phyloP scores from a whole-genome alignment of 2,329 filamentous ascomycete species.

The Clarireedia homoeocarpa region DNA sequence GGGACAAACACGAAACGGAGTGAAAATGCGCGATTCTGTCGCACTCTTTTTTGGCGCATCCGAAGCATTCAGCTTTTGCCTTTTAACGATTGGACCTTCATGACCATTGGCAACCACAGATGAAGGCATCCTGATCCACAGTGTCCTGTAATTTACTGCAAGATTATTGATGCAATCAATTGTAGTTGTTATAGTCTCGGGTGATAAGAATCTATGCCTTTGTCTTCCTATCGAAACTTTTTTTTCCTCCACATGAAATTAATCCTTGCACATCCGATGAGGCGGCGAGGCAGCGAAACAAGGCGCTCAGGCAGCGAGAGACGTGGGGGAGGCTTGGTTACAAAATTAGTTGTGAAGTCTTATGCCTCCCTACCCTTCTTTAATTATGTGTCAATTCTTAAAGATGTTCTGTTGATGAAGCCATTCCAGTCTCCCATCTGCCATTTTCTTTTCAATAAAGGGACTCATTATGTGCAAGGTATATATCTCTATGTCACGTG shows the following conservation, averaged over 20 bases:
- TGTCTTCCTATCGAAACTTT: background rate
- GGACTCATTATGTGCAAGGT: too few relatives aligned
- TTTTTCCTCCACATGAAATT: background rate
- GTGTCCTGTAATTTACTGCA: background rate
- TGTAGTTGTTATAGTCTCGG: background rate
- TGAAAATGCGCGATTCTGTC: constrained; percentile 73
- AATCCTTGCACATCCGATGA: background rate
- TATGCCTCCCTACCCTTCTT: too few relatives aligned
- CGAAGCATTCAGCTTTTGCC: constrained; percentile 55
- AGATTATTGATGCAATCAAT: background rate
- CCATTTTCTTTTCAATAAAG: too few relatives aligned
- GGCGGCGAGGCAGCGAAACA: too few relatives aligned
- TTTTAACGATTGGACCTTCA: constrained; percentile 62
- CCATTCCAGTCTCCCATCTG: too few relatives aligned
- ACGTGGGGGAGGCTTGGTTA: too few relatives aligned
- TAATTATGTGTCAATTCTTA: too few relatives aligned
- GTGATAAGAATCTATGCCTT: background rate
- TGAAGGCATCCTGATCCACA: constrained; percentile 36
- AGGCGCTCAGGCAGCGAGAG: too few relatives aligned
- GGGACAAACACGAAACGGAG: constrained; percentile 73
- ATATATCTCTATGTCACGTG: too few relatives aligned
- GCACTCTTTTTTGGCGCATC: constrained; percentile 34
- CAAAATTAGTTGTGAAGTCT: too few relatives aligned
- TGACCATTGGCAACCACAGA: constrained; percentile 33
- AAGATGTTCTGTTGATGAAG: too few relatives aligned